These are phyloP conservation scores for Alternaria sp. DNA, from an alignment of 2,329 filamentous ascomycete species.

Conservation along the genomic window DNA sequence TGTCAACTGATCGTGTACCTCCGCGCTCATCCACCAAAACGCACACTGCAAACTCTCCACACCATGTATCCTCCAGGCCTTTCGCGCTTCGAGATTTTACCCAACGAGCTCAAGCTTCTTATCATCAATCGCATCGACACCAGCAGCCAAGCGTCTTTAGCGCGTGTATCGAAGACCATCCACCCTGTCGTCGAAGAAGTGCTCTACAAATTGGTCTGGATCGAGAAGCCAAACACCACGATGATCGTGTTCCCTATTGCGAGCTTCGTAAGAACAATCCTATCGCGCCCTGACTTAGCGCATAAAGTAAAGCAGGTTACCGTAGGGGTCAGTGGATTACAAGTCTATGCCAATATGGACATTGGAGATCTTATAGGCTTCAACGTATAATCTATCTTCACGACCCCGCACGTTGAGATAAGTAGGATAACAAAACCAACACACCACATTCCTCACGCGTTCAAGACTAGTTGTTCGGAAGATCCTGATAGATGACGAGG, in stretches of 20 bases:
- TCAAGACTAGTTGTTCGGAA: background rate
- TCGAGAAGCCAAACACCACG: background rate
- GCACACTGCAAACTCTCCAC: background rate
- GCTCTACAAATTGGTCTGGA: background rate
- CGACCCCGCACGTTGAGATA: no score
- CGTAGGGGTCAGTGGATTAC: background rate
- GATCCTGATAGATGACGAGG: background rate
- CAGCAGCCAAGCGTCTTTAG: background rate
- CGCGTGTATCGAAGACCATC: background rate
- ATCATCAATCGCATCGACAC: background rate
- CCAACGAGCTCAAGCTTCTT: background rate
- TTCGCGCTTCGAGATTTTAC: background rate
- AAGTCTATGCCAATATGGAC: background rate
- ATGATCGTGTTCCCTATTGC: background rate
- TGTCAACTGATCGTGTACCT: background rate
- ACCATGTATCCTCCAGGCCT: background rate
- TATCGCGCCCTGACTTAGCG: background rate
- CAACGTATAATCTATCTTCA: no score
- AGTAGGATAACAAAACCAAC: no score
- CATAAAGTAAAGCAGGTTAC: background rate
- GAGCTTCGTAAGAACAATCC: background rate
- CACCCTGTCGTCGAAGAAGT: background rate
- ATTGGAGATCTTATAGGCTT: no score
- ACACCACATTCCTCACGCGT: no score
- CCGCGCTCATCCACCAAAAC: background rate